Conservation (phyloP, 305 asterid species). For the Fraxinus angustifolia region DNA sequence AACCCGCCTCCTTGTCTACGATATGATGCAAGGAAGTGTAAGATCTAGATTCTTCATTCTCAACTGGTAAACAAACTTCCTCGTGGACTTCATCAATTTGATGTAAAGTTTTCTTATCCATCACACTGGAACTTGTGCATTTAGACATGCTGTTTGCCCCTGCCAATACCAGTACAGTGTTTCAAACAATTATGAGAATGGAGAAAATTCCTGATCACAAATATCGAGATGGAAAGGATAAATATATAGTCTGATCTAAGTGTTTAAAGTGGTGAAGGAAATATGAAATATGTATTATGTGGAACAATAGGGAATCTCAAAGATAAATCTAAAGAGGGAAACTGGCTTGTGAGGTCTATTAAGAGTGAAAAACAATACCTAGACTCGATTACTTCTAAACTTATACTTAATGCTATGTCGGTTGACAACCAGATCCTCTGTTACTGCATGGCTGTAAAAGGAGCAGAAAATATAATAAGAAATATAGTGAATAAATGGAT, state of each 20-base stretch:
- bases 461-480: background rate
- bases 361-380: slow-evolving; percentile 22
- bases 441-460: background rate
- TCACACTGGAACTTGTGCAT: slow-evolving; percentile 25
- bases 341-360: slow-evolving; percentile 12
- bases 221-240: slow-evolving; percentile 10
- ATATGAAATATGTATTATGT: slow-evolving; percentile 15
- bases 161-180: slow-evolving; percentile 19
- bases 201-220: slow-evolving; percentile 20
- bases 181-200: slow-evolving; percentile 21
- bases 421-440: background rate
- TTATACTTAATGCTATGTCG: background rate
- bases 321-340: slow-evolving; percentile 18
- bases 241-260: slow-evolving; percentile 18
- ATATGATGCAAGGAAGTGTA: slow-evolving; percentile 38
- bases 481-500: background rate
- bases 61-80: slow-evolving; percentile 33
- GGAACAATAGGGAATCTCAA: slow-evolving; percentile 13
- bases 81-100: slow-evolving; percentile 30
- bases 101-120: slow-evolving; percentile 47
- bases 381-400: slow-evolving; percentile 8
- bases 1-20: slow-evolving; percentile 50
- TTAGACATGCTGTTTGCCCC: slow-evolving; percentile 8
- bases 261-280: slow-evolving; percentile 21
- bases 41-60: slow-evolving; percentile 34